phyloP scores from a whole-genome alignment of 106 monocot genomes.

The Hemerocallis citrina region DNA sequence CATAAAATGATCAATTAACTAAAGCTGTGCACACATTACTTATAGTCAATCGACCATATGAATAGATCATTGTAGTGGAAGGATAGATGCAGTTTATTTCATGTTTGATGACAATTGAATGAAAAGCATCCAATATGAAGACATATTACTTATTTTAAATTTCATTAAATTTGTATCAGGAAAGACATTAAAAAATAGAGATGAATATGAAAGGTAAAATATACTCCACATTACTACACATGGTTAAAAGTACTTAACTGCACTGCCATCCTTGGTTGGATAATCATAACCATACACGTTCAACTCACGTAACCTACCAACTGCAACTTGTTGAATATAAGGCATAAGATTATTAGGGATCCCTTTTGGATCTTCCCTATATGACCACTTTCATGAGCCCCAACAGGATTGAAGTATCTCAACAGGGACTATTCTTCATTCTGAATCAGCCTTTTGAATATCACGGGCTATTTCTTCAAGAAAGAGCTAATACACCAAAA shows the following conservation, averaged over 20 bases:
- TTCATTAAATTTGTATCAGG: not conserved
- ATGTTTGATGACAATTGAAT: too few relatives aligned
- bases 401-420: conserved; percentile 96
- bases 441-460: conserved; percentile 42
- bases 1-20: too few relatives aligned
- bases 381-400: conserved; percentile 79
- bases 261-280: conserved; percentile 79
- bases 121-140: too few relatives aligned
- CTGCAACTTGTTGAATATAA: conserved; percentile 88
- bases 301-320: conserved; percentile 63
- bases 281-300: conserved; percentile 86
- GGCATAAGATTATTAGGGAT: conserved; percentile 99
- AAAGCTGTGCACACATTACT: too few relatives aligned
- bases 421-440: conserved; percentile 79
- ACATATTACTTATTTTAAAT: too few relatives aligned
- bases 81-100: too few relatives aligned
- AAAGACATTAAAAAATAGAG: not conserved
- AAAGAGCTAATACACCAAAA: conserved; percentile 51
- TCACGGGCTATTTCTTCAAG: conserved; percentile 93
- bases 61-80: too few relatives aligned
- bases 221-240: too few relatives aligned
- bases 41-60: too few relatives aligned
- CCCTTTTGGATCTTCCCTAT: conserved; percentile 97
- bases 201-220: not conserved
- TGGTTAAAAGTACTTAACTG: too few relatives aligned